Conservation (phyloP, 2,329 filamentous ascomycete genomes). For the Neophaeococcomyces aloes region DNA sequence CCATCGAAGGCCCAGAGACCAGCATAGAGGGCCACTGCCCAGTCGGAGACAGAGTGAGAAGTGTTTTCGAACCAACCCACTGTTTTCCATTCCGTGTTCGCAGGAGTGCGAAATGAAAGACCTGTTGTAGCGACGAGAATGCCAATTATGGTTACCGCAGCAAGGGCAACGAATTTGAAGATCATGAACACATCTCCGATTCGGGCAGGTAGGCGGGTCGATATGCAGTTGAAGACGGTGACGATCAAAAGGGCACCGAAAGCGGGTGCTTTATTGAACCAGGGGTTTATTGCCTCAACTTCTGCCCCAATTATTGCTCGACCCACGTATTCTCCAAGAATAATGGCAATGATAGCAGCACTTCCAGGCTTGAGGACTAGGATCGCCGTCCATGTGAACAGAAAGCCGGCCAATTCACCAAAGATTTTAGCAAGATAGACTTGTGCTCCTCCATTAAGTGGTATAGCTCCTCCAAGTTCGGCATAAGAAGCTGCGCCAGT, state of each 20-base stretch:
- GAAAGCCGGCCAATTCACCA: slow-evolving; percentile 80
- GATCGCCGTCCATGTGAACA: slow-evolving; percentile 94
- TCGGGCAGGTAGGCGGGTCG: slow-evolving; percentile 75
- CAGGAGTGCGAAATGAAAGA: slow-evolving; percentile 61
- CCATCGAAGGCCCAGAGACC: slow-evolving; percentile 97
- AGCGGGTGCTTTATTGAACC: slow-evolving; percentile 85
- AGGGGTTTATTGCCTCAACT: slow-evolving; percentile 65
- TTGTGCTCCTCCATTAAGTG: slow-evolving; percentile 86
- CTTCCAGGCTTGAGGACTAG: slow-evolving; percentile 88
- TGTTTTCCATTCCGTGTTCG: slow-evolving; percentile 77
- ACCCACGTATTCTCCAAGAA: slow-evolving; percentile 96
- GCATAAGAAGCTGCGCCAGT: slow-evolving; percentile 92
- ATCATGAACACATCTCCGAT: slow-evolving; percentile 94
- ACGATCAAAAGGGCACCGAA: slow-evolving; percentile 64
- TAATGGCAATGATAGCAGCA: slow-evolving; percentile 89
- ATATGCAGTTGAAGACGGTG: slow-evolving; percentile 80
- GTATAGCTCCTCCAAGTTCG: slow-evolving; percentile 89
- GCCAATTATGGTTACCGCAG: slow-evolving; percentile 77
- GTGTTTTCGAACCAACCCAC: slow-evolving; percentile 83
- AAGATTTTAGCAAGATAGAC: slow-evolving; percentile 94
- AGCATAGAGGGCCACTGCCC: slow-evolving; percentile 89
- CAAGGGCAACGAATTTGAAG: slow-evolving; percentile 81
- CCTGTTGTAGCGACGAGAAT: slow-evolving; percentile 84
- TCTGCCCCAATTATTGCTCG: slow-evolving; percentile 79
- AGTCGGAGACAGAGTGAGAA: slow-evolving; percentile 65